phyloP scores from a whole-genome alignment of 2,329 filamentous ascomycete genomes.

The Atkinsonella texensis region DNA sequence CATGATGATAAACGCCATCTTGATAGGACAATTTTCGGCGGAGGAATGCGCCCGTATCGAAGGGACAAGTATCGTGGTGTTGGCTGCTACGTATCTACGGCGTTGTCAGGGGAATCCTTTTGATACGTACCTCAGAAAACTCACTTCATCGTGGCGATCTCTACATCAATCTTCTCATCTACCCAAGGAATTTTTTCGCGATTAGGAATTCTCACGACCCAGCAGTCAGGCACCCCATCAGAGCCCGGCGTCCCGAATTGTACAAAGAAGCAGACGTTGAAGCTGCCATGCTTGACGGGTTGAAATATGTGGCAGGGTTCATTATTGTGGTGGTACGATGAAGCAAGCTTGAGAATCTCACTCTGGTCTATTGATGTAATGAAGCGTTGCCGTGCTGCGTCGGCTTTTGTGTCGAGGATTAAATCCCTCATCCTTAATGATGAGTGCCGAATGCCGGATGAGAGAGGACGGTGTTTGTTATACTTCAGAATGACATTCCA shows the following conservation, averaged over 20 bases:
- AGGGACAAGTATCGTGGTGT: constrained; percentile 9
- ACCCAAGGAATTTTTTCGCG: constrained; percentile 1
- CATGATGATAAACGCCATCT: constrained; percentile 11
- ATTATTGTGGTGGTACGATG: constrained; percentile 10
- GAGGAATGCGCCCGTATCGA: constrained; percentile 6
- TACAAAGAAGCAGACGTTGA: constrained; percentile 12
- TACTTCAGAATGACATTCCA: not conserved
- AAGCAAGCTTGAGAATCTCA: constrained; percentile 7
- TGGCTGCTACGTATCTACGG: constrained; percentile 7
- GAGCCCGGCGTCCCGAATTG: constrained; percentile 5
- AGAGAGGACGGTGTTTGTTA: not conserved
- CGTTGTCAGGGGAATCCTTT: not conserved
- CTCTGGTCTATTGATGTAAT: constrained; percentile 6
- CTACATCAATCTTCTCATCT: constrained; percentile 8
- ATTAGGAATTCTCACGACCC: constrained; percentile 11
- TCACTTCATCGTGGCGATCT: constrained; percentile 12
- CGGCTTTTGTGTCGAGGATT: not conserved
- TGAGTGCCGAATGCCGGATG: not conserved
- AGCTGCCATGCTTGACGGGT: constrained; percentile 8
- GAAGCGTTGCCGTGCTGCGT: constrained; percentile 6
- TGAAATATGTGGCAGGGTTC: constrained; percentile 9
- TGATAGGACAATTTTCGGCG: constrained; percentile 1
- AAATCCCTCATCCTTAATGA: not conserved
- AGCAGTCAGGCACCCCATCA: constrained; percentile 1
- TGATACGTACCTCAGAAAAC: not conserved